Base-by-base conservation (phyloP, 1,139 yeast genomes). In the Eremothecium coryli region DNA sequence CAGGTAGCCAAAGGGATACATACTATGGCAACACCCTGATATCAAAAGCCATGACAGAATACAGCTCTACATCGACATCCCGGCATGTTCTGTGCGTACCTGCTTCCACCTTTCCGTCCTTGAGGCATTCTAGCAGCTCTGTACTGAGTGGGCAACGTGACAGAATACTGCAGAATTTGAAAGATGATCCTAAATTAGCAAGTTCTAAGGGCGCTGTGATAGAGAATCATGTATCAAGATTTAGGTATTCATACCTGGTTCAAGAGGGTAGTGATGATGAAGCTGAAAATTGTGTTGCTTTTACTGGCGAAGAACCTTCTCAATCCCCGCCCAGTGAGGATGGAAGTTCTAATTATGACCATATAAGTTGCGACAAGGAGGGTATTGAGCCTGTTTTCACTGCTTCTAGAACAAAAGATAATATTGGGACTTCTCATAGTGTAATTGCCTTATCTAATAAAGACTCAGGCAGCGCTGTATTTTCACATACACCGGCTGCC, bases 71-170 rank as follows among this genome's bases (percentile, higher is more conserved):
- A 9, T 3, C 11, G 33, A 33, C 18, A 4, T 4, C 5, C 11
- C n/a, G 22, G 20, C 52, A 46, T 14, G 37, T 41, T 10, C 26
- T 50, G n/a, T 51, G 58, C 37, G 36, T 51, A 28, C 60, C 60
- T 2, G 60, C 60, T 4, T 46, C 56, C 2, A 48, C 47, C 13
- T 55, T 54, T 28, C 55, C 51, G 11, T 55, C 59, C 4, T 31
- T 54, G 31, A 40, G 53, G 33, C 35, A 42, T 24, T 34, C 38
- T 7, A 13, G 29, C 11, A 31, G 30, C 6, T 26, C 35, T 8
- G 24, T 30, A 9, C 13, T 18, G 12, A 11, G n/a, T 4, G n/a
- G 20, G 12, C 22, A 15, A 4, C 22, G n/a, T 6, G 22, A 4
- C 5, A 14, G 22, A 4, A 27, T 27, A 16, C 12, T 17, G 12